phyloP scores from a whole-genome alignment of 345 rosid species.

The Eucalyptus sideroxylon region DNA sequence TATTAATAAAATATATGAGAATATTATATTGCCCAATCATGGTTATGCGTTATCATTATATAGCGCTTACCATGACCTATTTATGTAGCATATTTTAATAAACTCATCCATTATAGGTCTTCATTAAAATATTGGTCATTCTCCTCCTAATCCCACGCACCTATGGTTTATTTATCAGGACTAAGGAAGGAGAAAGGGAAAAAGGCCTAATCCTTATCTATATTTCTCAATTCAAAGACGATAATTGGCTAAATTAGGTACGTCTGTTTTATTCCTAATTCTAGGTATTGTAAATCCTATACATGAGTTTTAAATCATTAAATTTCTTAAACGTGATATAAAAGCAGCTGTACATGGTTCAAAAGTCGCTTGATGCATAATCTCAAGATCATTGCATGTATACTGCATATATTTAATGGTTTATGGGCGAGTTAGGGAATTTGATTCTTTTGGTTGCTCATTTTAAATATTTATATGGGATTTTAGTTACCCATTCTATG shows the following conservation, averaged over 20 bases:
- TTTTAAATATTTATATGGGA: background rate
- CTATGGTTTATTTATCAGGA: background rate
- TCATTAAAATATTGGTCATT: background rate
- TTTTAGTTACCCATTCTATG: background rate
- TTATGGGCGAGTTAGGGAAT: background rate
- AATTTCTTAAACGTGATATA: background rate
- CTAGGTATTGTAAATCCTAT: background rate
- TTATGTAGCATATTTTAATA: background rate
- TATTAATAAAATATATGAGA: background rate
- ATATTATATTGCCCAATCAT: background rate
- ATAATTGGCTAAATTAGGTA: background rate
- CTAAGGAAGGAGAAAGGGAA: background rate
- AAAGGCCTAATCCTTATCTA: background rate
- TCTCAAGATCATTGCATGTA: background rate
- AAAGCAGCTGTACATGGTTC: rapidly evolving
- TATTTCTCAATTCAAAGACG: background rate
- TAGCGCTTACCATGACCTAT: too few species aligned
- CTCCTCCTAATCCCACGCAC: background rate
- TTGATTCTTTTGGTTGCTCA: background rate
- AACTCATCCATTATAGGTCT: background rate
- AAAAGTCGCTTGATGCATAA: background rate
- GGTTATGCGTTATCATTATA: background rate
- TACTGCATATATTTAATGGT: rapidly evolving
- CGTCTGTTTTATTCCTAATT: too few species aligned
- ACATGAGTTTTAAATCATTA: background rate